These are phyloP conservation scores for Verbena officinalis DNA, from an alignment of 257 asterid genomes.

Conservation along the genomic window DNA sequence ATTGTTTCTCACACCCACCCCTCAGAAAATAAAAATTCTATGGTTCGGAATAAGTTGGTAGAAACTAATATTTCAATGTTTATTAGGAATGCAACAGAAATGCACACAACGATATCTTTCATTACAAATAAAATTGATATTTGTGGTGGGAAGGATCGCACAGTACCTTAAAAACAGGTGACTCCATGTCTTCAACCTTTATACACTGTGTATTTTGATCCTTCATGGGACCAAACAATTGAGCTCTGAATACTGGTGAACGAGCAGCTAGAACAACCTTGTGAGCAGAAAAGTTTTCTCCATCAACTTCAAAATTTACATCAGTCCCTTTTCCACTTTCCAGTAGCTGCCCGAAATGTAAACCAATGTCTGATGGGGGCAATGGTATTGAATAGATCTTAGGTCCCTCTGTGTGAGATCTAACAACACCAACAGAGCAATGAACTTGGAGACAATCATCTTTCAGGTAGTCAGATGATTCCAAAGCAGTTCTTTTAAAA, in stretches of 20 bases:
- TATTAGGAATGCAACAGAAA: neutral
- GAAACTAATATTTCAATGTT: slow-evolving; percentile 1
- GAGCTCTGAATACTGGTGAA: slow-evolving; percentile 95
- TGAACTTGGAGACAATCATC: slow-evolving; percentile 91
- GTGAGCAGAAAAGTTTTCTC: slow-evolving; percentile 77
- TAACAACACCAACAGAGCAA: slow-evolving; percentile 92
- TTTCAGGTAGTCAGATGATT: slow-evolving; percentile 79
- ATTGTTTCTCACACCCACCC: neutral
- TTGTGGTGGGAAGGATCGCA: slow-evolving; percentile 1
- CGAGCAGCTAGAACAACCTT: slow-evolving; percentile 95
- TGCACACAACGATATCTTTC: neutral
- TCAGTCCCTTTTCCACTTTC: slow-evolving; percentile 80
- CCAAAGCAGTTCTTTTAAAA: slow-evolving; percentile 72
- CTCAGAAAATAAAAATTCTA: neutral
- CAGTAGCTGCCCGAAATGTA: slow-evolving; percentile 80
- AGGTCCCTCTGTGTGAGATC: slow-evolving; percentile 83
- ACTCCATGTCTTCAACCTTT: slow-evolving; percentile 77
- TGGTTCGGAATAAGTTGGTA: neutral
- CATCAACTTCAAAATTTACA: slow-evolving; percentile 71
- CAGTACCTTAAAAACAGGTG: slow-evolving; percentile 85
- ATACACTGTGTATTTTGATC: slow-evolving; percentile 70
- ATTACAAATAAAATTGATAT: slow-evolving; percentile 8
- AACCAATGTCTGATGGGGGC: slow-evolving; percentile 87
- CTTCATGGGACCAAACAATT: slow-evolving; percentile 94
- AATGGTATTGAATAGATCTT: slow-evolving; percentile 70